A percentile compares a stretch with the other conserved stretches of the same genome.
phyloP scores from a whole-genome alignment of 441 rosid species.

The Omphalea diandra region DNA sequence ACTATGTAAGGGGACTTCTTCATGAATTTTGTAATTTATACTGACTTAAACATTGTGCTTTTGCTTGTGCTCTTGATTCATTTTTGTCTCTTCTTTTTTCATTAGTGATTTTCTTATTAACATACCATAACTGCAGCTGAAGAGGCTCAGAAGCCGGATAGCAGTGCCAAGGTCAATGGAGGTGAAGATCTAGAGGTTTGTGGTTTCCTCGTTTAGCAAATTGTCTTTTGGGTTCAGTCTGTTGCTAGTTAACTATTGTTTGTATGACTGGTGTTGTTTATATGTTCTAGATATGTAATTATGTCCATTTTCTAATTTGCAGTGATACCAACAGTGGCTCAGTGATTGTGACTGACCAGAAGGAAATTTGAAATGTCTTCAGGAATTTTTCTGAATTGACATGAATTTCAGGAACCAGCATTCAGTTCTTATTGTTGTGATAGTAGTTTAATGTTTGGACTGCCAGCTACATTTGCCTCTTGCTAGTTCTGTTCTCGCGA shows the following conservation, averaged over 20 bases:
- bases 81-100: neutral
- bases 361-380: neutral
- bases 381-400: neutral
- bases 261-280: too few relatives aligned
- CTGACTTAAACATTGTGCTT: neutral
- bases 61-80: neutral
- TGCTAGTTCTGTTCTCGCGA: neutral
- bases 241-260: neutral
- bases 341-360: neutral
- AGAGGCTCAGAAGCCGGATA: conserved; percentile 38
- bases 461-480: conserved; percentile 8
- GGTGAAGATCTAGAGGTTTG: conserved; percentile 37
- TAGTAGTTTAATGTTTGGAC: conserved; percentile 6
- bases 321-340: conserved; percentile 11
- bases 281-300: too few relatives aligned
- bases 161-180: conserved; percentile 33
- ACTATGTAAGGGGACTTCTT: neutral
- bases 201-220: neutral
- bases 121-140: conserved; percentile 30
- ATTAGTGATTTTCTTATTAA: neutral
- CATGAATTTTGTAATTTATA: neutral
- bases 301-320: neutral
- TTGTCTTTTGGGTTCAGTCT: too few relatives aligned
- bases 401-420: conserved; percentile 1
- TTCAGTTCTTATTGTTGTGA: neutral